These are phyloP conservation scores for Trametes sp. DNA, from an alignment of 1,284 basidiomycete genomes.

Conservation along the genomic window DNA sequence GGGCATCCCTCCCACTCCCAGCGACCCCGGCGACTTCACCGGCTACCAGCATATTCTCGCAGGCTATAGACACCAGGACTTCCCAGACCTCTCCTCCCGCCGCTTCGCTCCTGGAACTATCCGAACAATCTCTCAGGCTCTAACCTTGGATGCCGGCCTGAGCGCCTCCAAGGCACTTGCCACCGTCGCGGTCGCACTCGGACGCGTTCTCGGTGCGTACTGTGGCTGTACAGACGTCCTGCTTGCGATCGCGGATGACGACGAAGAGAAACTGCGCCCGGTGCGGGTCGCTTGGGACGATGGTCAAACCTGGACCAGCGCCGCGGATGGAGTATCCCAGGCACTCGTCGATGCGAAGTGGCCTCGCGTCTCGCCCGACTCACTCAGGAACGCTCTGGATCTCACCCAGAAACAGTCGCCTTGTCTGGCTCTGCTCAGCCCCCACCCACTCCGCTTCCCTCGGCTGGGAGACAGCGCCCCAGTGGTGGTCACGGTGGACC, in stretches of 20 bases:
- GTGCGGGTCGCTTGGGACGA: constrained; percentile 48
- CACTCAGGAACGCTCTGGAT: constrained; percentile 28
- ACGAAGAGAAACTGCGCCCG: constrained; percentile 33
- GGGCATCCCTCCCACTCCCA: constrained; percentile 17
- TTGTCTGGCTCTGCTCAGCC: constrained; percentile 25
- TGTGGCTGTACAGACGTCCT: constrained; percentile 49
- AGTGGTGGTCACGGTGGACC: constrained; percentile 20
- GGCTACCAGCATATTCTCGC: constrained; percentile 26
- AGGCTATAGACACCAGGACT: constrained; percentile 33
- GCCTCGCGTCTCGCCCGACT: constrained; percentile 19
- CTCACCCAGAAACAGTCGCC: constrained; percentile 32
- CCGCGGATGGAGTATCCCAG: constrained; percentile 32
- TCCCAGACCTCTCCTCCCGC: constrained; percentile 34
- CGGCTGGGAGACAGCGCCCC: constrained; percentile 14
- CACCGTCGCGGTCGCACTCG: constrained; percentile 43
- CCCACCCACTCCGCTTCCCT: constrained; percentile 5
- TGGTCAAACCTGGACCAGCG: constrained; percentile 43
- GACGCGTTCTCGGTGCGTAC: constrained; percentile 49
- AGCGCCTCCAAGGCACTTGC: constrained; percentile 20
- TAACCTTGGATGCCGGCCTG: constrained; percentile 5
- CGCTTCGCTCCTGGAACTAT: constrained; percentile 31
- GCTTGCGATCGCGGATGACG: constrained; percentile 41
- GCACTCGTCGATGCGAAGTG: constrained; percentile 32
- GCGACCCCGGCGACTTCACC: constrained; percentile 10
- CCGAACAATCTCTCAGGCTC: constrained; percentile 24